These are phyloP conservation scores for Alternaria alternata DNA, from an alignment of 2,329 filamentous ascomycete species.

Conservation along the genomic window DNA sequence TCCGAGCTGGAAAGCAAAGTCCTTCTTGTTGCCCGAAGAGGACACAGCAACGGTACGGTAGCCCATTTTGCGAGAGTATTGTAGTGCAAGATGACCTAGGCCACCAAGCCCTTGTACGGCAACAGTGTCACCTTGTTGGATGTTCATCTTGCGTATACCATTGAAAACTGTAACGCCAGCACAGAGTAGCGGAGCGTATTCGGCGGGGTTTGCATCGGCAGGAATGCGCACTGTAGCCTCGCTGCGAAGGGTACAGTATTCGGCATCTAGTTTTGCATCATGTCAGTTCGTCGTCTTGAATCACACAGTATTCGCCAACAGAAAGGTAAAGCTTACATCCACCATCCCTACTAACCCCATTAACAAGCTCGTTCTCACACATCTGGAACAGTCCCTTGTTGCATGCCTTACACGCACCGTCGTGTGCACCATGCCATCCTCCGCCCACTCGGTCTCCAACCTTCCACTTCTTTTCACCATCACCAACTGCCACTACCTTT, in stretches of 20 bases:
- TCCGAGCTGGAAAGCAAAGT: conserved; percentile 63
- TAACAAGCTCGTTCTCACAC: conserved; percentile 69
- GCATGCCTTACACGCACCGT: conserved; percentile 69
- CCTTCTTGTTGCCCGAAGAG: conserved; percentile 59
- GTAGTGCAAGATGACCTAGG: conserved; percentile 62
- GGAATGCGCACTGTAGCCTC: conserved; percentile 68
- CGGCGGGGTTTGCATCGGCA: conserved; percentile 55
- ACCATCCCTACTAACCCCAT: conserved; percentile 71
- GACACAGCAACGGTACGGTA: conserved; percentile 62
- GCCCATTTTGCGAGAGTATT: conserved; percentile 62
- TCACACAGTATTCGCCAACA: background rate
- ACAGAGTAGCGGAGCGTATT: conserved; percentile 57
- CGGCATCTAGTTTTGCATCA: conserved; percentile 53
- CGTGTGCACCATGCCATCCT: conserved; percentile 74
- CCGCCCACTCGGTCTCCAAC: conserved; percentile 73
- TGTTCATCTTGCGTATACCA: conserved; percentile 58
- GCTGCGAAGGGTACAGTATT: conserved; percentile 67
- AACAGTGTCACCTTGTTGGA: conserved; percentile 56
- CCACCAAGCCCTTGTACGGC: conserved; percentile 63
- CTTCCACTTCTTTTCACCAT: conserved; percentile 65
- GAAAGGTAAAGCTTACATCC: conserved; percentile 61
- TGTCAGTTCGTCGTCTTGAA: background rate
- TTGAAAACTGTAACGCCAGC: conserved; percentile 63
- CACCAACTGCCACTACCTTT: conserved; percentile 68
- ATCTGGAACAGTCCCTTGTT: conserved; percentile 71